phyloP scores from a whole-genome alignment of 805 yeast genomes.

The Saccharomycopsis oosterbeekiorum region DNA sequence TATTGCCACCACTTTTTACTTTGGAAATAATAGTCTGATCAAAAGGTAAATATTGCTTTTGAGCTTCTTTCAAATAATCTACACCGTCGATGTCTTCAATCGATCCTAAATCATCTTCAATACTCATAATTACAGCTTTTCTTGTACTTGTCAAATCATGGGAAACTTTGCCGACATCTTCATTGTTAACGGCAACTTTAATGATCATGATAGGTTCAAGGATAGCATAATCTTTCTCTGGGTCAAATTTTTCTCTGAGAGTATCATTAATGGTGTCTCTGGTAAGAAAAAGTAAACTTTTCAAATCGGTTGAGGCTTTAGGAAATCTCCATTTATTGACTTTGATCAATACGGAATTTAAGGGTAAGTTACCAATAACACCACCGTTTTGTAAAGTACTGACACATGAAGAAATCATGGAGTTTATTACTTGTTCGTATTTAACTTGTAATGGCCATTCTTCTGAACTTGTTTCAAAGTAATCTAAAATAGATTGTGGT shows the following conservation, averaged over 20 bases:
- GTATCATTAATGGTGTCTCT: slow-evolving; percentile 37
- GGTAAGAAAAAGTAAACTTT: slow-evolving; percentile 35
- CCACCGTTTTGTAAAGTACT: slow-evolving; percentile 66
- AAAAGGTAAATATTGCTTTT: slow-evolving; percentile 59
- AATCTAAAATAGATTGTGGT: slow-evolving; percentile 9
- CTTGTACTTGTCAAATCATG: slow-evolving; percentile 78
- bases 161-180: slow-evolving; percentile 69
- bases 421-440: slow-evolving; percentile 42
- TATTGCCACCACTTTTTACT: slow-evolving; percentile 9
- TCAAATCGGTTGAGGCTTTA: slow-evolving; percentile 32
- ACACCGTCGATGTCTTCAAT: slow-evolving; percentile 14
- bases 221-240: slow-evolving; percentile 35
- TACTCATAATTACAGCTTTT: slow-evolving; percentile 60
- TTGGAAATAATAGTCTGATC: slow-evolving; percentile 44
- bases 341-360: slow-evolving; percentile 50
- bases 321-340: slow-evolving; percentile 47
- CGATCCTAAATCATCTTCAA: slow-evolving; percentile 54
- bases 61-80: slow-evolving; percentile 43
- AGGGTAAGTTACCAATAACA: slow-evolving; percentile 41
- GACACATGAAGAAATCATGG: slow-evolving; percentile 46
- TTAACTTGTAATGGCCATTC: slow-evolving; percentile 39
- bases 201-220: slow-evolving; percentile 87
- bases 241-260: slow-evolving; percentile 21
- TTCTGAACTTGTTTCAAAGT: neutral
- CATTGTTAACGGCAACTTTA: slow-evolving; percentile 53